Percentiles rank a stretch among this genome's conserved stretches.
These are phyloP conservation scores for Astragalus glycyphyllos DNA, from an alignment of 306 rosid genomes.

Conservation along the genomic window DNA sequence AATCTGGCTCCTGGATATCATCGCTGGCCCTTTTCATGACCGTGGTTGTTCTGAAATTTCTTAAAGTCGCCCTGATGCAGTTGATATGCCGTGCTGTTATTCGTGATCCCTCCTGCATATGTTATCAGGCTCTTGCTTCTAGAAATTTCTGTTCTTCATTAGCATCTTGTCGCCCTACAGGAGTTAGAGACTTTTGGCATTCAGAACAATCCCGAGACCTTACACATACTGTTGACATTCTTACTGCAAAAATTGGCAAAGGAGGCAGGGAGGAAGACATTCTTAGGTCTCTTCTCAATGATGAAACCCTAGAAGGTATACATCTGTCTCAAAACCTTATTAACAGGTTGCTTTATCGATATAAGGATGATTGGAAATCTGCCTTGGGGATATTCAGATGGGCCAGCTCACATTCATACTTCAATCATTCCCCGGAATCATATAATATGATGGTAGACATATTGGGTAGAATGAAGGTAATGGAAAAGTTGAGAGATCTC, in stretches of 20 bases:
- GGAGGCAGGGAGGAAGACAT: constrained; percentile 64
- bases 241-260: constrained; percentile 55
- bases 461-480: constrained; percentile 78
- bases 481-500: constrained; percentile 61
- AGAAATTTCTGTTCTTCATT: constrained; percentile 34
- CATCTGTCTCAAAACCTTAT: constrained; percentile 54
- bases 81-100: constrained; percentile 34
- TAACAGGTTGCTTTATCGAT: constrained; percentile 58
- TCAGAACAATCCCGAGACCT: constrained; percentile 43
- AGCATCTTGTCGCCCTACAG: constrained; percentile 16
- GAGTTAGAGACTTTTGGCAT: constrained; percentile 41
- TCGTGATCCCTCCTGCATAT: constrained; percentile 33
- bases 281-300: constrained; percentile 54
- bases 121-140: constrained; percentile 25
- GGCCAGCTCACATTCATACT: constrained; percentile 60
- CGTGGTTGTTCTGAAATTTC: constrained; percentile 26
- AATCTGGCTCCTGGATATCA: constrained; percentile 8
- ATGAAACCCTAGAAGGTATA: constrained; percentile 53
- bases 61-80: constrained; percentile 32
- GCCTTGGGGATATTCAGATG: constrained; percentile 85
- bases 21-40: constrained; percentile 1
- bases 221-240: constrained; percentile 51
- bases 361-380: constrained; percentile 86
- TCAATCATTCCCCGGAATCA: constrained; percentile 54
- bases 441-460: constrained; percentile 74